phyloP scores from a whole-genome alignment of 1,139 yeast species.

The Nematodospora anomalae region DNA sequence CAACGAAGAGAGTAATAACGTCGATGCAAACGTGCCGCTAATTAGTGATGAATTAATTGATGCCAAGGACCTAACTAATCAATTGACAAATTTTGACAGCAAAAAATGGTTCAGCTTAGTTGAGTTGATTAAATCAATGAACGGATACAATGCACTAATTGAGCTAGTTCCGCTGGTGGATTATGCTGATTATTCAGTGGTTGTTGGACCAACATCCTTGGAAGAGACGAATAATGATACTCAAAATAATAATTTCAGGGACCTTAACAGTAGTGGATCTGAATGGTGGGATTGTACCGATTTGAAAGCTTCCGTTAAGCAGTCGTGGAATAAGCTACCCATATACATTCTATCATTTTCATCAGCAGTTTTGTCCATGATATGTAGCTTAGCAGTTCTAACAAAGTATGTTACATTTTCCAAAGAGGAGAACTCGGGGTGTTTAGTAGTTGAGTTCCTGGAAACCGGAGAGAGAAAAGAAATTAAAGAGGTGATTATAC shows the following conservation, averaged over 20 bases:
- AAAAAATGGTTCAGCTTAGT: constrained; percentile 23
- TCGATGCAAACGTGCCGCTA: constrained; percentile 11
- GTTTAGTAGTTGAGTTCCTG: constrained; percentile 12
- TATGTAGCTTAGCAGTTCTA: constrained; percentile 30
- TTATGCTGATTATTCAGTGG: constrained; percentile 15
- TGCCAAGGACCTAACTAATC: constrained; percentile 20
- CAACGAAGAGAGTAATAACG: background rate
- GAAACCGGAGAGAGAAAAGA: constrained; percentile 8
- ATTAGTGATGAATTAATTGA: constrained; percentile 20
- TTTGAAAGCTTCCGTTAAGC: constrained; percentile 21
- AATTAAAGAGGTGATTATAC: constrained; percentile 8
- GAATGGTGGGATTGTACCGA: constrained; percentile 29
- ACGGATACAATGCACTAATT: constrained; percentile 21
- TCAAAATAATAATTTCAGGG: constrained; percentile 6
- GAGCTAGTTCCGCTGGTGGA: constrained; percentile 16
- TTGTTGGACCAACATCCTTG: constrained; percentile 13
- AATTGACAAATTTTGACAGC: constrained; percentile 17
- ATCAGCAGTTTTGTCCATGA: constrained; percentile 25
- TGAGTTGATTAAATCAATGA: constrained; percentile 16
- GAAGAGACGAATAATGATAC: constrained; percentile 2
- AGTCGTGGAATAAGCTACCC: constrained; percentile 44
- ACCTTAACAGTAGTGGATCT: constrained; percentile 7
- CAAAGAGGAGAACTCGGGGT: constrained; percentile 5
- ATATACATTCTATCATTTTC: constrained; percentile 28
- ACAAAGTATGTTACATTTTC: constrained; percentile 23